Evolutionary conservation across 2,329 filamentous ascomycete species (phyloP).

Genomic region (Furcasterigmium furcatum): DNA sequence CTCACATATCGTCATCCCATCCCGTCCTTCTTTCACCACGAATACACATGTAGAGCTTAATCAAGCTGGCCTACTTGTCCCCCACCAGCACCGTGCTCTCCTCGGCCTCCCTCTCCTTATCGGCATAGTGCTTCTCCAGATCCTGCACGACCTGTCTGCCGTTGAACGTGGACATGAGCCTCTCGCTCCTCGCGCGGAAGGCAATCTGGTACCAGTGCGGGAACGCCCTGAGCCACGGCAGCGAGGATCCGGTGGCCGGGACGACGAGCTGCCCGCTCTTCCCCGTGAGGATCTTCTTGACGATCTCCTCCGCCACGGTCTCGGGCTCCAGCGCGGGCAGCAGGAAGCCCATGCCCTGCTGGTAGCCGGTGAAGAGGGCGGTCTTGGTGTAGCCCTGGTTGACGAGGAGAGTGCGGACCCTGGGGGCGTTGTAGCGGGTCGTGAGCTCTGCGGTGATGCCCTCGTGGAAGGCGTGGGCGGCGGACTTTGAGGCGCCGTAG

Average conservation of each 20-base stretch:
- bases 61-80: too few species aligned
- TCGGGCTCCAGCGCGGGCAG: constrained; percentile 53
- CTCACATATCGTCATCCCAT: too few species aligned
- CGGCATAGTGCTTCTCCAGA: constrained; percentile 32
- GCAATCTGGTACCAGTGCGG: constrained; percentile 62
- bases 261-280: constrained; percentile 53
- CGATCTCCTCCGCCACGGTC: constrained; percentile 62
- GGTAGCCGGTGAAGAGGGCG: constrained; percentile 55
- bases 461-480: constrained; percentile 65
- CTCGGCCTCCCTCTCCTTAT: constrained; percentile 17
- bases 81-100: constrained; percentile 35
- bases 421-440: constrained; percentile 58
- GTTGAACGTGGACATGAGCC: constrained; percentile 38
- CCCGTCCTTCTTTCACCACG: too few species aligned
- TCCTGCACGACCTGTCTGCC: constrained; percentile 46
- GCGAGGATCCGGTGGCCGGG: constrained; percentile 38
- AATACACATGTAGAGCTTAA: too few species aligned
- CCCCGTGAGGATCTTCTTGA: constrained; percentile 55
- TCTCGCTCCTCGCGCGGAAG: constrained; percentile 39
- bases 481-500: constrained; percentile 66
- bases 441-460: constrained; percentile 56
- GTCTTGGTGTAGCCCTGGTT: constrained; percentile 62
- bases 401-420: constrained; percentile 64
- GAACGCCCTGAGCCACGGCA: constrained; percentile 44
- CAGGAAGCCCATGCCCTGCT: constrained; percentile 46